A percentile compares a stretch with the other conserved stretches of the same genome.
Evolutionary conservation across 352 stramenopile genomes (phyloP).

Genomic region (Achlya hypogyna): DNA sequence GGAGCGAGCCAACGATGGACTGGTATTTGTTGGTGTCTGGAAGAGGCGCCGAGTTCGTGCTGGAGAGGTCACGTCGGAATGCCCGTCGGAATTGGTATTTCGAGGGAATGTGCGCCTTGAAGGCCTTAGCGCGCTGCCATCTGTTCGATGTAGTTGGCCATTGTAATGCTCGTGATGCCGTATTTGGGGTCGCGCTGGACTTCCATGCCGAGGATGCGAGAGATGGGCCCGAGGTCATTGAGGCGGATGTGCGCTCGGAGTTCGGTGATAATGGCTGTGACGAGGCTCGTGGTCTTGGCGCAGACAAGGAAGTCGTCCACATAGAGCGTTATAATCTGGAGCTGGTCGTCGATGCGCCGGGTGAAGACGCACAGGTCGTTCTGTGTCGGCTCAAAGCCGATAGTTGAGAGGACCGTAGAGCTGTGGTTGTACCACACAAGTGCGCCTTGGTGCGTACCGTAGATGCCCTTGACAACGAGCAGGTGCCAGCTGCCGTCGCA

Average conservation of each 20-base stretch:
- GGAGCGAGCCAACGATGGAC: neutral
- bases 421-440: neutral
- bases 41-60: no score
- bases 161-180: neutral
- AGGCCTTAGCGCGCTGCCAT: neutral
- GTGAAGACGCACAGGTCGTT: conserved; percentile 15
- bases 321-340: conserved; percentile 1
- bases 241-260: neutral
- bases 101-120: neutral
- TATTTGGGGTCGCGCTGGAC: neutral
- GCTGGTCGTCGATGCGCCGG: neutral
- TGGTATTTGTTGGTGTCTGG: neutral
- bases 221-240: neutral
- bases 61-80: neutral
- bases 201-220: neutral
- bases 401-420: neutral
- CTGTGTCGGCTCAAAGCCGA: neutral
- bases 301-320: conserved; percentile 14
- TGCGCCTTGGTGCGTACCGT: conserved; percentile 3
- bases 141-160: neutral
- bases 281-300: neutral
- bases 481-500: neutral
- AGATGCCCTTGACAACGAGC: neutral
- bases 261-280: neutral
- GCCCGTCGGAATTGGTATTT: neutral